Evolutionary conservation across 176 grass and related monocot genomes (phyloP).

Genomic region (Aechmea fasciata): DNA sequence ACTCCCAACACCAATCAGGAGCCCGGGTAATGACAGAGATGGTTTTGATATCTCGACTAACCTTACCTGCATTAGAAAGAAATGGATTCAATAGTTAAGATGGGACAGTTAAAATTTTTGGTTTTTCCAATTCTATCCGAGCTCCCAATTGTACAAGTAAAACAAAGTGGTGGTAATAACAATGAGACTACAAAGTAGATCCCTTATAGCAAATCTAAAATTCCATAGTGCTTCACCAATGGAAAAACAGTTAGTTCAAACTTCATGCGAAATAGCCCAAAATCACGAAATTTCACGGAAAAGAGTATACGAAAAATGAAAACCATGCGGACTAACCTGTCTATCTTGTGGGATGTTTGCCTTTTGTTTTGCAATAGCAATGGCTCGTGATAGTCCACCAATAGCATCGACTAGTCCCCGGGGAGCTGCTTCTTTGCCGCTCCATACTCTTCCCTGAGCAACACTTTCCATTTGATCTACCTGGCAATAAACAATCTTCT

Average conservation of each 20-base stretch:
- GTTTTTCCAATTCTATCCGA: too few relatives aligned
- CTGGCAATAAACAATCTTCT: constrained; percentile 39
- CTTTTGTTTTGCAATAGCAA: constrained; percentile 94
- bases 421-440: constrained; percentile 70
- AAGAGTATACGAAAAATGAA: not conserved
- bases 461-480: constrained; percentile 88
- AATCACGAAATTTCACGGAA: not conserved
- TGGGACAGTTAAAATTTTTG: not conserved
- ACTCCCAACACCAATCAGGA: constrained; percentile 46
- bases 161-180: too few relatives aligned
- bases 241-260: not conserved
- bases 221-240: not conserved
- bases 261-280: not conserved
- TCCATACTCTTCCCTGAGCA: constrained; percentile 97
- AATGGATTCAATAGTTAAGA: not conserved
- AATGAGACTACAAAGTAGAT: not conserved
- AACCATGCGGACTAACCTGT: constrained; percentile 35
- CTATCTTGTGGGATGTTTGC: constrained; percentile 77
- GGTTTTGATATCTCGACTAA: constrained; percentile 82
- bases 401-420: constrained; percentile 90
- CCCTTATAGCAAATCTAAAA: not conserved
- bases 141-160: too few relatives aligned
- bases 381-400: constrained; percentile 72
- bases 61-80: constrained; percentile 46
- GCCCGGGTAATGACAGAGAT: constrained; percentile 42